Conservation (phyloP, 2,329 filamentous ascomycete species). For the Alternaria sp. region DNA sequence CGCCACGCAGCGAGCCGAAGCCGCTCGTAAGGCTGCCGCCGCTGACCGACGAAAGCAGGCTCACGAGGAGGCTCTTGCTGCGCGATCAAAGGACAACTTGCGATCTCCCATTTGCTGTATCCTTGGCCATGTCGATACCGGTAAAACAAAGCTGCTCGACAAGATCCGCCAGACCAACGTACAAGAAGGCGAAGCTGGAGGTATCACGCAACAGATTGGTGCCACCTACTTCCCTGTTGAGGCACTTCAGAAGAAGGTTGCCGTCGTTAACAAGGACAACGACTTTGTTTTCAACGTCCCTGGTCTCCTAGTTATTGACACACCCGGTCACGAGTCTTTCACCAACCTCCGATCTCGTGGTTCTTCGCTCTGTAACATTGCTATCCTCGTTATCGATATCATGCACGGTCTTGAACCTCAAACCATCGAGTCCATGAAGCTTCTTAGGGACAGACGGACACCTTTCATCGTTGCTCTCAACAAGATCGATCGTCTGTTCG, state of each 20-base stretch:
- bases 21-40: slow-evolving; percentile 84
- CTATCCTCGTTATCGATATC: slow-evolving; percentile 98
- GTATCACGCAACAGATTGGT: slow-evolving; percentile 99
- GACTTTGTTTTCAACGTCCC: slow-evolving; percentile 97
- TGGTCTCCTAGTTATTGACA: slow-evolving; percentile 95
- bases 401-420: slow-evolving; percentile 99
- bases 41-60: slow-evolving; percentile 88
- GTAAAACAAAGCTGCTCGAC: slow-evolving; percentile 98
- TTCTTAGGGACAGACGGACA: slow-evolving; percentile 91
- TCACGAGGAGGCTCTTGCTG: slow-evolving; percentile 89
- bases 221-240: slow-evolving; percentile 98
- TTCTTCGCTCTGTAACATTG: slow-evolving; percentile 98
- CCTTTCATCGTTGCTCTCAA: slow-evolving; percentile 98
- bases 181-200: slow-evolving; percentile 97
- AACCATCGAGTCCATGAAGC: slow-evolving; percentile 94
- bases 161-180: slow-evolving; percentile 99
- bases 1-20: slow-evolving; percentile 76
- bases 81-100: slow-evolving; percentile 90
- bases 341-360: slow-evolving; percentile 96
- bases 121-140: slow-evolving; percentile 99
- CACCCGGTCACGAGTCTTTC: slow-evolving; percentile 99
- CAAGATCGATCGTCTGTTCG: slow-evolving; percentile 99
- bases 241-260: slow-evolving; percentile 89
- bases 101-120: slow-evolving; percentile 99
- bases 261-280: slow-evolving; percentile 89